Percentiles rank a stretch among this genome's conserved stretches.
Evolutionary conservation across 805 yeast species (phyloP).

Genomic region (Wickerhamomyces pijperi): DNA sequence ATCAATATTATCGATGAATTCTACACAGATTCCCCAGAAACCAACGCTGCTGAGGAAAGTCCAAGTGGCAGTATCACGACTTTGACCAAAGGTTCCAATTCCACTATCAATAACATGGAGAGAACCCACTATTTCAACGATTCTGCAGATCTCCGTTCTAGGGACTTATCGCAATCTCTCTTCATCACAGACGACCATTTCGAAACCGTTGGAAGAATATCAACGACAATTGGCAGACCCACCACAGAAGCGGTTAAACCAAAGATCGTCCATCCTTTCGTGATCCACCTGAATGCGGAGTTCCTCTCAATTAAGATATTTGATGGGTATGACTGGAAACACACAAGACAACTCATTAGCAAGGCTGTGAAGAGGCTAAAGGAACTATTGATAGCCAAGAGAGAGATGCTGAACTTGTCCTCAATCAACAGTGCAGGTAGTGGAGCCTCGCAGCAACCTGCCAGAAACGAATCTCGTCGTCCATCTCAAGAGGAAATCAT

Average conservation of each 20-base stretch:
- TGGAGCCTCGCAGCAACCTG: too few species aligned
- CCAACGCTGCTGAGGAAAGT: background rate
- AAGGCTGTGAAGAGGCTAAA: constrained; percentile 59
- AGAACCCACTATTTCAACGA: background rate
- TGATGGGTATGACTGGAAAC: constrained; percentile 92
- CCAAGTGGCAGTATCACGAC: background rate
- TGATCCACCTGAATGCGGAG: constrained; percentile 20
- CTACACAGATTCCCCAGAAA: background rate
- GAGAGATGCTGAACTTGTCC: constrained; percentile 3
- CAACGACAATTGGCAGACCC: too few species aligned
- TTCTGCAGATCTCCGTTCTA: background rate
- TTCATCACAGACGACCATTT: background rate
- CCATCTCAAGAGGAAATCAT: constrained; percentile 25
- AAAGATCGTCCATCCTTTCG: constrained; percentile 7
- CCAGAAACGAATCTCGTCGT: too few species aligned
- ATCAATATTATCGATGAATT: background rate
- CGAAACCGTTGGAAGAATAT: background rate
- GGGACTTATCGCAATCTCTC: background rate
- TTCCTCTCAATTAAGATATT: constrained; percentile 39
- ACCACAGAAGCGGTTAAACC: too few species aligned
- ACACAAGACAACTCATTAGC: constrained; percentile 56
- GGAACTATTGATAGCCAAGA: constrained; percentile 25
- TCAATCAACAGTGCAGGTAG: background rate
- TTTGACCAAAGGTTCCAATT: background rate
- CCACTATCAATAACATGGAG: background rate